A percentile compares a stretch with the other conserved stretches of the same genome.
phyloP scores from a whole-genome alignment of 495 filamentous ascomycete genomes.

The Neurospora sp. region DNA sequence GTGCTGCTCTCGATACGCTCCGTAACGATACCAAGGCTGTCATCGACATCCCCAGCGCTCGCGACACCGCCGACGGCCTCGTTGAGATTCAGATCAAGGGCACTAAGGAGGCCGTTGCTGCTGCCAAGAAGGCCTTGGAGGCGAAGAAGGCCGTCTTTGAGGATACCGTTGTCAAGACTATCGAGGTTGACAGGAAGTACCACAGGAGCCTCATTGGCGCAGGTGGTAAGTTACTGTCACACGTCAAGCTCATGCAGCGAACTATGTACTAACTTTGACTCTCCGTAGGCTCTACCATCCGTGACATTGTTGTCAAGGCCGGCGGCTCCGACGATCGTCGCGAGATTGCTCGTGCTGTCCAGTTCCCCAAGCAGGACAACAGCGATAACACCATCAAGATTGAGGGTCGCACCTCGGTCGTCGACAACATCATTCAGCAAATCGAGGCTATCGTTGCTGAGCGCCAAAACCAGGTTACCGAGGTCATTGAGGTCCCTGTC shows the following conservation, averaged over 20 bases:
- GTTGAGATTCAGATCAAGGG: conserved; percentile 86
- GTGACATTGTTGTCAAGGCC: conserved; percentile 74
- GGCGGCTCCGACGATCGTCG: conserved; percentile 80
- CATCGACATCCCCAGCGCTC: conserved; percentile 74
- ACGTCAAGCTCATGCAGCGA: background rate
- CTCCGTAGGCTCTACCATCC: conserved; percentile 65
- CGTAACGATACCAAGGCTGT: conserved; percentile 71
- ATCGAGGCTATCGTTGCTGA: conserved; percentile 72
- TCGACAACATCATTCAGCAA: conserved; percentile 76
- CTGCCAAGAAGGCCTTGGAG: conserved; percentile 78
- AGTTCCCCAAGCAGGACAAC: conserved; percentile 72
- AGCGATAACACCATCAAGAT: conserved; percentile 80
- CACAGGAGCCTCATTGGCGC: conserved; percentile 84
- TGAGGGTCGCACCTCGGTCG: conserved; percentile 70
- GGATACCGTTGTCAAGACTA: conserved; percentile 67
- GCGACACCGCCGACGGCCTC: conserved; percentile 48
- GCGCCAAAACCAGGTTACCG: conserved; percentile 66
- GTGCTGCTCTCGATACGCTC: conserved; percentile 81
- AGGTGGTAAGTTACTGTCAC: conserved; percentile 52
- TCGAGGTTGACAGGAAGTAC: conserved; percentile 81
- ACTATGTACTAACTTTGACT: conserved; percentile 24
- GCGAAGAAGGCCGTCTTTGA: conserved; percentile 79
- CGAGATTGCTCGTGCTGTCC: conserved; percentile 73
- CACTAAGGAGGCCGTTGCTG: conserved; percentile 77
- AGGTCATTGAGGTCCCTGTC: conserved; percentile 66